Percentiles rank a stretch among this genome's conserved stretches.
phyloP scores from a whole-genome alignment of 768 basidiomycete genomes.

The Psilocybe azurescens region DNA sequence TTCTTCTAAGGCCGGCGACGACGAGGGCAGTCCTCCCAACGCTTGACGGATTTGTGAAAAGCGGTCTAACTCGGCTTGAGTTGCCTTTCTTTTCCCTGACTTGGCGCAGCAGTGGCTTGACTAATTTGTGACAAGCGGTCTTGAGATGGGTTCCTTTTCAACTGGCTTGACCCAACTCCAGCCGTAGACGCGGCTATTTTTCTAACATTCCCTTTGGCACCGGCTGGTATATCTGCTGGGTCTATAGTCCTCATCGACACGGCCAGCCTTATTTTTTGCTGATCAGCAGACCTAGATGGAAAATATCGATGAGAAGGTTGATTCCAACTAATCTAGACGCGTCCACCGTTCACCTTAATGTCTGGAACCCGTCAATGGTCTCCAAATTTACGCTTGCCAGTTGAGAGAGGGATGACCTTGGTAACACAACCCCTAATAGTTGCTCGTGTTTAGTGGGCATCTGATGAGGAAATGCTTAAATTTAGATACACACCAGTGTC shows the following conservation, averaged over 20 bases:
- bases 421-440: slow-evolving; percentile 73
- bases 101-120: slow-evolving; percentile 22
- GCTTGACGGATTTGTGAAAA: slow-evolving; percentile 2
- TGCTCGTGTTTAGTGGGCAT: not conserved
- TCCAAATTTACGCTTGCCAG: slow-evolving; percentile 51
- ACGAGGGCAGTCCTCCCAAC: slow-evolving; percentile 8
- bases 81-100: slow-evolving; percentile 49
- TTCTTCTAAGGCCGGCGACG: slow-evolving; percentile 38
- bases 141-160: slow-evolving; percentile 48
- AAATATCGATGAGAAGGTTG: slow-evolving; percentile 1
- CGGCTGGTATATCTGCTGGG: slow-evolving; percentile 57
- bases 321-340: not conserved
- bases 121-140: slow-evolving; percentile 12
- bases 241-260: slow-evolving; percentile 59
- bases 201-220: slow-evolving; percentile 34
- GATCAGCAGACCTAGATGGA: slow-evolving; percentile 56
- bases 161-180: slow-evolving; percentile 32
- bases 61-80: slow-evolving; percentile 25
- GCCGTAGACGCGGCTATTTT: not conserved
- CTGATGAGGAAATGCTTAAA: slow-evolving; percentile 6
- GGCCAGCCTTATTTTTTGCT: slow-evolving; percentile 65
- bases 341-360: slow-evolving; percentile 40
- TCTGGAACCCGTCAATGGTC: slow-evolving; percentile 53
- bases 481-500: slow-evolving; percentile 60
- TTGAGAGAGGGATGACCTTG: slow-evolving; percentile 52